Evolutionary conservation across 371 early-diverging fungal species (phyloP).

Genomic region (Chytridium lagenaria): DNA sequence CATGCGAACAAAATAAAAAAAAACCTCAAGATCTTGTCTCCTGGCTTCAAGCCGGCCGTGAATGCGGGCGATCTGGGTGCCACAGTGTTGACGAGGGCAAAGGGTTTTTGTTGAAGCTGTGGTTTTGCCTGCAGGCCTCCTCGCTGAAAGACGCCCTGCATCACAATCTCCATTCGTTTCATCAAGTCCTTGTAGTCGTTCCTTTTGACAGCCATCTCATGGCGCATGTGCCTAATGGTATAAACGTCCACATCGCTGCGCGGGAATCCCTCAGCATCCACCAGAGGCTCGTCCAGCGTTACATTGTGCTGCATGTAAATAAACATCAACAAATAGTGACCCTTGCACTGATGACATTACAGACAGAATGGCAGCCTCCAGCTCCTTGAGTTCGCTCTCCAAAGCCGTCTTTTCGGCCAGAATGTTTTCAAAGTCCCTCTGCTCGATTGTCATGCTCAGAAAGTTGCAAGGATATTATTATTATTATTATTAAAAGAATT

Average conservation of each 20-base stretch:
- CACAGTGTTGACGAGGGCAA: constrained; percentile 82
- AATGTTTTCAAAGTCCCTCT: neutral
- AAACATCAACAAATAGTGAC: too few relatives aligned
- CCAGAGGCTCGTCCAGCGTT: constrained; percentile 72
- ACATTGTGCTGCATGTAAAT: constrained; percentile 63
- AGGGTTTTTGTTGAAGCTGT: constrained; percentile 48
- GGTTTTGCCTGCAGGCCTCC: neutral
- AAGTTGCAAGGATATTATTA: neutral
- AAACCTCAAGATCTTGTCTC: constrained; percentile 64
- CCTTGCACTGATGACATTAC: too few relatives aligned
- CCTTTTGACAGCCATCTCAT: constrained; percentile 56
- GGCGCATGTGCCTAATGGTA: constrained; percentile 67
- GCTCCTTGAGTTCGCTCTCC: constrained; percentile 3
- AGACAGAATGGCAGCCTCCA: constrained; percentile 7
- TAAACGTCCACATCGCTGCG: constrained; percentile 86
- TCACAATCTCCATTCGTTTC: constrained; percentile 1
- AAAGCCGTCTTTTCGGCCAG: neutral
- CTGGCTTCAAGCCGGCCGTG: constrained; percentile 66
- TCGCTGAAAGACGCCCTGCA: constrained; percentile 1
- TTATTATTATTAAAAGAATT: neutral
- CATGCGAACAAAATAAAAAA: neutral
- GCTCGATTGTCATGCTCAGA: neutral
- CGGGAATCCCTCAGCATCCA: constrained; percentile 84
- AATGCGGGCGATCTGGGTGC: constrained; percentile 82
- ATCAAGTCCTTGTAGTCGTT: constrained; percentile 22